These are phyloP conservation scores for Nematodospora anomalae DNA, from an alignment of 1,139 yeast genomes.

Conservation along the genomic window DNA sequence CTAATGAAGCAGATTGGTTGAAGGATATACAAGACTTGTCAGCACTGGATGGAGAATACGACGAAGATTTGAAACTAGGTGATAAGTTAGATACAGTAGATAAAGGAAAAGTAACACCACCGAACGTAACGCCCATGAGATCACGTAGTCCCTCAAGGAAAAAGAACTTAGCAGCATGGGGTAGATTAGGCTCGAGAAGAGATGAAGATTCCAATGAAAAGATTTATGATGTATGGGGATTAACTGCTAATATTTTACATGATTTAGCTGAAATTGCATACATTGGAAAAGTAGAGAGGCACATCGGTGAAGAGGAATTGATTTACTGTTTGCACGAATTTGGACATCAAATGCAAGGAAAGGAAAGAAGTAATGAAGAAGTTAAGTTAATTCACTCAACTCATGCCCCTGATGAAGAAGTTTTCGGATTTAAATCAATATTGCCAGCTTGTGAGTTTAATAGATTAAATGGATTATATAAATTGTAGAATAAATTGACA, in stretches of 20 bases:
- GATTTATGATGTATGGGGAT: conserved; percentile 82
- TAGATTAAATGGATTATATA: conserved; percentile 42
- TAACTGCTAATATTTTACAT: conserved; percentile 82
- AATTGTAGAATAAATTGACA: conserved; percentile 18
- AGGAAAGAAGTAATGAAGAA: conserved; percentile 37
- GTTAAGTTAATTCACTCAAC: conserved; percentile 35
- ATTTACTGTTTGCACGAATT: conserved; percentile 54
- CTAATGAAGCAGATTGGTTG: conserved; percentile 63
- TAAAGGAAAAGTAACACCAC: conserved; percentile 16
- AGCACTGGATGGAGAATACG: conserved; percentile 51
- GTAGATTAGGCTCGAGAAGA: conserved; percentile 42
- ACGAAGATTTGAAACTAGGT: conserved; percentile 16
- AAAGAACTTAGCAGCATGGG: conserved; percentile 30
- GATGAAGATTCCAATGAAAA: conserved; percentile 40
- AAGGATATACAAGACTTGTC: conserved; percentile 54
- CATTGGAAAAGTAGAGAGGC: conserved; percentile 18
- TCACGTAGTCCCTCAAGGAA: conserved; percentile 10
- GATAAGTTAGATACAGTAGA: conserved; percentile 17
- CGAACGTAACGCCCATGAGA: conserved; percentile 10
- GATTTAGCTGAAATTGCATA: conserved; percentile 69
- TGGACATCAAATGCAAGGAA: conserved; percentile 47
- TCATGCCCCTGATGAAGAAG: conserved; percentile 24
- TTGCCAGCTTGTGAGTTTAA: conserved; percentile 47
- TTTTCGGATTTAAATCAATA: conserved; percentile 52
- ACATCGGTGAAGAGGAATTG: conserved; percentile 65